Evolutionary conservation across 2,329 filamentous ascomycete species (phyloP), one percentile per base, ranked within the genome.

Genomic region (Calonectria pseudoreteaudii): DNA sequence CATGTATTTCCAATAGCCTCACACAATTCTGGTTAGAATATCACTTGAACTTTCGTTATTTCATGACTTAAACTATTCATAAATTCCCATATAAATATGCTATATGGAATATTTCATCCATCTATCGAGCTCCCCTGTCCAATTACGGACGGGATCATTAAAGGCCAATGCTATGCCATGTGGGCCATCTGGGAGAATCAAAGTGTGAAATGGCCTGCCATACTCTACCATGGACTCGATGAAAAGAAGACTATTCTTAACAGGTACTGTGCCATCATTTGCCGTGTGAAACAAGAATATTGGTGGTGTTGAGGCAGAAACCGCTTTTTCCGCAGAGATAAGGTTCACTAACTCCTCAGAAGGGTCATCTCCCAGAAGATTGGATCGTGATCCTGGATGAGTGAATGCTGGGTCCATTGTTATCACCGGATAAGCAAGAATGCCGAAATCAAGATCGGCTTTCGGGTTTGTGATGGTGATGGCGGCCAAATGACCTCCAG

Each of bases 261-360:
- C 75, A 1, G 75, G 75, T 1, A 77, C 76, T 2, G 70, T 34
- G 23, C 36, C 56, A 13, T 77, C 76, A 13, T 77, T 44, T 0
- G 75, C 77, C 9, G 76, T 77, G 49, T 77, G 76, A 30, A 77
- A 77, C 7, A 77, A 49, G 36, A 77, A 76, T 0, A 75, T 77
- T 0, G 74, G 74, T 0, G 76, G 75, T 0, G 76, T 77, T 20
- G 70, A 70, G 1, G 56, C 23, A 0, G 75, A 72, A 9, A 77
- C 76, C 5, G 71, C 36, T 9, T 77, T 74, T 4, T 77, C 75
- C 0, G 70, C 75, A 0, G 76, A 77, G 2, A 77, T 72, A 0
- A 66, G 58, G n/a, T 26, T 60, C 3, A 74, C 47, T 18, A 77
- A 47, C 9, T 77, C 53, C 1, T 36, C 38, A 4, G 28, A 66